These are phyloP conservation scores for Kluyveromyces wickerhamii DNA, from an alignment of 805 yeast genomes.

Conservation along the genomic window DNA sequence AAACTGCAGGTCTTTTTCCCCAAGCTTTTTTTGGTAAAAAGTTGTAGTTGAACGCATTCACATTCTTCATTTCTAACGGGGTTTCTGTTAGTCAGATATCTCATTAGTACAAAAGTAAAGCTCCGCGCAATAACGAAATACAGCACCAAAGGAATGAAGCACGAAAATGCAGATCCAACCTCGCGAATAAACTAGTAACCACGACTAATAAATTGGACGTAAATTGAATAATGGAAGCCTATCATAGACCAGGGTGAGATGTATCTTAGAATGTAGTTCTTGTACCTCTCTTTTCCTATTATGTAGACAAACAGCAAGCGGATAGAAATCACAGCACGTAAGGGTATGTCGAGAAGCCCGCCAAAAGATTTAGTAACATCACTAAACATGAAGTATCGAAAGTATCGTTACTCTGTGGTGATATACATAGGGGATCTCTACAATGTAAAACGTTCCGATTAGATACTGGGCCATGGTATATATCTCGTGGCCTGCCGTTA, in stretches of 20 bases:
- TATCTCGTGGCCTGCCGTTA: no score
- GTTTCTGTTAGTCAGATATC: constrained; percentile 22
- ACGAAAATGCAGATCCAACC: constrained; percentile 42
- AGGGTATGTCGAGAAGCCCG: constrained; percentile 47
- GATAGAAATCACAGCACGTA: constrained; percentile 38
- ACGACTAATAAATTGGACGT: constrained; percentile 43
- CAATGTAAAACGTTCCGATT: no score
- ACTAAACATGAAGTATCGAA: constrained; percentile 28
- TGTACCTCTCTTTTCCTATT: constrained; percentile 30
- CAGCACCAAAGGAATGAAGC: constrained; percentile 40
- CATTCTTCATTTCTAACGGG: constrained; percentile 26
- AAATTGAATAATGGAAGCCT: constrained; percentile 44
- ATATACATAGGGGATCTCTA: no score
- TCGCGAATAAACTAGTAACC: constrained; percentile 42
- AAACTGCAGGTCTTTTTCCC: constrained; percentile 33
- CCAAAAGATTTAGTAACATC: constrained; percentile 43
- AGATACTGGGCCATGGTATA: no score
- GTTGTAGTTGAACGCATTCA: constrained; percentile 35
- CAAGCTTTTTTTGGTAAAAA: constrained; percentile 12
- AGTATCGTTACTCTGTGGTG: no score
- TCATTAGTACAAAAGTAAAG: constrained; percentile 33
- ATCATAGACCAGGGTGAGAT: constrained; percentile 44
- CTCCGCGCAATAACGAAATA: constrained; percentile 45
- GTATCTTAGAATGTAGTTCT: constrained; percentile 32
- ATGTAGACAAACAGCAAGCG: constrained; percentile 26